Evolutionary conservation across 495 filamentous ascomycete species (phyloP).

Genomic region (Neurospora sp.): DNA sequence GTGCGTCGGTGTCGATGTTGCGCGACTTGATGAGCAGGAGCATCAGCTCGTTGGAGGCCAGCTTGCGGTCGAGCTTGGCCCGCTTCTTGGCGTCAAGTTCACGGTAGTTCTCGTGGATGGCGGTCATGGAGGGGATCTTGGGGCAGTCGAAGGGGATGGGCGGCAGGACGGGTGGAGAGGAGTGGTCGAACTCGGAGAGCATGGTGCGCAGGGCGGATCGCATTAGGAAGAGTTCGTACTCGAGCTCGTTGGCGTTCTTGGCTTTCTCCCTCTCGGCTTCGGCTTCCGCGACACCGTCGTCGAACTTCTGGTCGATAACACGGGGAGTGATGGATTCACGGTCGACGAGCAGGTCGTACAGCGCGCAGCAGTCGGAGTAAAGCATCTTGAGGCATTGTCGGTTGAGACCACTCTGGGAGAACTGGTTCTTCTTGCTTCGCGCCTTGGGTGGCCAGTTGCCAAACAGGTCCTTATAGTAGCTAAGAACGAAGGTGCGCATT

Average conservation of each 20-base stretch:
- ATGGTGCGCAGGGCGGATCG: constrained; percentile 55
- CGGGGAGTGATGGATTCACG: constrained; percentile 49
- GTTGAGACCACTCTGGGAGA: constrained; percentile 77
- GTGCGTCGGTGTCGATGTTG: constrained; percentile 54
- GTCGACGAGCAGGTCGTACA: constrained; percentile 87
- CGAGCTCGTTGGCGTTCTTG: background rate
- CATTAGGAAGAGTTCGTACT: constrained; percentile 29
- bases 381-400: constrained; percentile 68
- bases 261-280: constrained; percentile 7
- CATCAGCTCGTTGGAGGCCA: constrained; percentile 69
- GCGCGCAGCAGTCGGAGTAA: constrained; percentile 72
- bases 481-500: constrained; percentile 63
- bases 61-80: constrained; percentile 48
- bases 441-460: constrained; percentile 94
- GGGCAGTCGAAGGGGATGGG: constrained; percentile 89
- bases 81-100: constrained; percentile 59
- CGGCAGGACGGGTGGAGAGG: constrained; percentile 77
- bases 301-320: constrained; percentile 41
- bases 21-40: constrained; percentile 63
- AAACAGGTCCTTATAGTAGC: constrained; percentile 71
- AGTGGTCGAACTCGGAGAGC: constrained; percentile 76
- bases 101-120: constrained; percentile 49
- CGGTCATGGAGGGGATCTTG: constrained; percentile 56
- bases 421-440: constrained; percentile 81
- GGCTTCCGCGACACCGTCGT: constrained; percentile 11